These are phyloP conservation scores for Aegilops speltoides DNA, from an alignment of 176 grass and related monocot species.

Conservation along the genomic window DNA sequence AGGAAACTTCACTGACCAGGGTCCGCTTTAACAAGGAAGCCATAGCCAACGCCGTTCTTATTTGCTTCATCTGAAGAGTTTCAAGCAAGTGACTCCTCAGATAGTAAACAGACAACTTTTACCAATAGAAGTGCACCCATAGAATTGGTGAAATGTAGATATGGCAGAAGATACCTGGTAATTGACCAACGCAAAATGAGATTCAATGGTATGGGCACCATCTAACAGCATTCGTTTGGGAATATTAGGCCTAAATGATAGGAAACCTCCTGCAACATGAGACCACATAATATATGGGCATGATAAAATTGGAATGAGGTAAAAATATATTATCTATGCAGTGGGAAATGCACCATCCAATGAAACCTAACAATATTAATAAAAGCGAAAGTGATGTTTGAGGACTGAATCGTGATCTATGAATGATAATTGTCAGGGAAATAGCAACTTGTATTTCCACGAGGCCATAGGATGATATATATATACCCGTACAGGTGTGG, in stretches of 20 bases:
- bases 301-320: background rate
- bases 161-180: conserved; percentile 59
- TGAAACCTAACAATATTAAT: background rate
- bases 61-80: conserved; percentile 83
- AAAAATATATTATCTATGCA: background rate
- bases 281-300: conserved; percentile 1
- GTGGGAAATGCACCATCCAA: conserved; percentile 16
- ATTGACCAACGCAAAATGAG: conserved; percentile 88
- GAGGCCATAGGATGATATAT: too few species aligned
- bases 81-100: conserved; percentile 37
- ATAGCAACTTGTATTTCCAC: too few species aligned
- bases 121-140: background rate
- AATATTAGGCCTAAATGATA: conserved; percentile 90
- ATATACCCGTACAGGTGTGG: too few species aligned
- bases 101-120: background rate
- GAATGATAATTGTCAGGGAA: background rate
- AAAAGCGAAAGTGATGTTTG: background rate
- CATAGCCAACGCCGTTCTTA: conserved; percentile 83
- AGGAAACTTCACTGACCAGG: conserved; percentile 64
- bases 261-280: conserved; percentile 74
- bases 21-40: conserved; percentile 77
- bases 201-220: conserved; percentile 73
- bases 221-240: conserved; percentile 79
- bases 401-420: background rate
- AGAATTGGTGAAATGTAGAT: conserved; percentile 10